Evolutionary conservation across 192 early-diverging fungal species (phyloP).

Genomic region (Powellomyces hirtus): DNA sequence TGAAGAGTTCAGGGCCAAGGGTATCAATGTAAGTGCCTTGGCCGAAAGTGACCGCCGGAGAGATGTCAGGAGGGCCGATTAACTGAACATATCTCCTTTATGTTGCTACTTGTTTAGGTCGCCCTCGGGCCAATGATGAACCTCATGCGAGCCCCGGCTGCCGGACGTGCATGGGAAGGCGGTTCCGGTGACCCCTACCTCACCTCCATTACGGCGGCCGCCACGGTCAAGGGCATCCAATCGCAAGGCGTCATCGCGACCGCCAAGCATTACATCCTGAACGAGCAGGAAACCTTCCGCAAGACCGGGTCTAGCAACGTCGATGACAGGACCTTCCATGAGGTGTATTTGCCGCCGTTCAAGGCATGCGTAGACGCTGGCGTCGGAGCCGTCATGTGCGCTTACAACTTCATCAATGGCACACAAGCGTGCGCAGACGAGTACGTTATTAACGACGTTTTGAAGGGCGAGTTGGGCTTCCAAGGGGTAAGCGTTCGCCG

Average conservation of each 20-base stretch:
- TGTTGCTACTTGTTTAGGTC: not conserved
- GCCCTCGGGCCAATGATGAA: conserved; percentile 52
- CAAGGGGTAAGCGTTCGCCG: too few relatives aligned
- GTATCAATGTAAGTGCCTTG: conserved; percentile 51
- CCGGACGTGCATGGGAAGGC: conserved; percentile 44
- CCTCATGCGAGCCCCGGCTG: conserved; percentile 34
- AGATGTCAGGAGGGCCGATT: not conserved
- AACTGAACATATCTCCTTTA: not conserved
- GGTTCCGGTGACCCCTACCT: conserved; percentile 53
- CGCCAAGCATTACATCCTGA: conserved; percentile 53
- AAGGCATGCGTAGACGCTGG: conserved; percentile 49
- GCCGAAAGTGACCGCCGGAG: not conserved
- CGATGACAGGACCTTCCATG: conserved; percentile 56
- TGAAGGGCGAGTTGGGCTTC: conserved; percentile 59
- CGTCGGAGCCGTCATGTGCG: conserved; percentile 58
- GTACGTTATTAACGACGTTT: conserved; percentile 39
- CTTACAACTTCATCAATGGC: conserved; percentile 63
- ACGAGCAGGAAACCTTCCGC: conserved; percentile 51
- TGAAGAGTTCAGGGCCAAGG: conserved; percentile 54
- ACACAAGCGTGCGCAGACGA: conserved; percentile 55
- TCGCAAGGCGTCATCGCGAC: conserved; percentile 54
- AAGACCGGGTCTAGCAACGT: conserved; percentile 20
- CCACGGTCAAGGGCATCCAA: conserved; percentile 42
- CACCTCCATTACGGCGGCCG: conserved; percentile 26
- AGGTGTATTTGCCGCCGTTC: conserved; percentile 63